These are phyloP conservation scores for Podaxis sp. DNA, from an alignment of 768 basidiomycete species.

Conservation along the genomic window DNA sequence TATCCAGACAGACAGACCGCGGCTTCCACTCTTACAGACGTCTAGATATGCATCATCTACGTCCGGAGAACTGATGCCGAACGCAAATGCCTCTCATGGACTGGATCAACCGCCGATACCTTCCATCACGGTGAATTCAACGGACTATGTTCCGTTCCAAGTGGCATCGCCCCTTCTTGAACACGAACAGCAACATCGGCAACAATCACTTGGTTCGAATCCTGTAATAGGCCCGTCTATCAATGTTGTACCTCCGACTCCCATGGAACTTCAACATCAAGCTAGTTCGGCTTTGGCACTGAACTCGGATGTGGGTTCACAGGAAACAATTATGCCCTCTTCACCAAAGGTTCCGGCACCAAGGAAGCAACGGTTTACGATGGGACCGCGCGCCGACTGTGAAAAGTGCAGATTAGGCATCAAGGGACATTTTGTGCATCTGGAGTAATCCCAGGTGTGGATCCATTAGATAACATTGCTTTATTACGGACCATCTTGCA, in stretches of 20 bases:
- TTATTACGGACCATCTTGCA: too few species aligned
- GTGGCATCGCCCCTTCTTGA: slow-evolving; percentile 19
- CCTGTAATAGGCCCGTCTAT: slow-evolving; percentile 13
- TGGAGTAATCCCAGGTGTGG: slow-evolving; percentile 36
- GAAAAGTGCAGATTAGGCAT: slow-evolving; percentile 63
- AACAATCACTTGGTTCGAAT: not conserved
- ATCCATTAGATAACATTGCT: not conserved
- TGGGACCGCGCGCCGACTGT: slow-evolving; percentile 73
- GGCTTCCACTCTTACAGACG: slow-evolving; percentile 6
- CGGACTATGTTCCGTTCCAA: not conserved
- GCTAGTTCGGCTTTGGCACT: not conserved
- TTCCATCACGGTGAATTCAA: not conserved
- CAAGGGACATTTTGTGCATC: slow-evolving; percentile 74
- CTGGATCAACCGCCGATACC: not conserved
- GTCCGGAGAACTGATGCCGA: not conserved
- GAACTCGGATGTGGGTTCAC: not conserved
- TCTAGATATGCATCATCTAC: slow-evolving; percentile 1
- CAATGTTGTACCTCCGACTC: slow-evolving; percentile 13
- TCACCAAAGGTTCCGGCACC: slow-evolving; percentile 18
- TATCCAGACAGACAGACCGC: not conserved
- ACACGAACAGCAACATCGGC: slow-evolving; percentile 20
- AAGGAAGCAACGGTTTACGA: slow-evolving; percentile 53
- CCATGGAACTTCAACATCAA: slow-evolving; percentile 3
- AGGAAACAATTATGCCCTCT: not conserved
- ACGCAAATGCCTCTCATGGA: not conserved